Evolutionary conservation across 768 basidiomycete genomes (phyloP).

Genomic region (Amanita phalloides): DNA sequence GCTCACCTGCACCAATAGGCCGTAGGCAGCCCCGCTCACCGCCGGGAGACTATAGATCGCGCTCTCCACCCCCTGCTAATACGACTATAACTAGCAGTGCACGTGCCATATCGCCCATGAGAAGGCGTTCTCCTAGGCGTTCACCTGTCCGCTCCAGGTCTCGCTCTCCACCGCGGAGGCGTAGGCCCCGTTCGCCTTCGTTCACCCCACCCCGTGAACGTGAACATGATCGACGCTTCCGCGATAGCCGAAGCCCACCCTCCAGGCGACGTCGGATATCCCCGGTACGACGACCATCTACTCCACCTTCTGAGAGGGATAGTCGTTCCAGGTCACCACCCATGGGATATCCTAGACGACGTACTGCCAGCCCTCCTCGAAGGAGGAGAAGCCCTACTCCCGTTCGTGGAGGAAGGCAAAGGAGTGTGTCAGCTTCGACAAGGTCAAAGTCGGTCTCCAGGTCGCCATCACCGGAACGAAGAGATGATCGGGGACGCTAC

Average conservation of each 20-base stretch:
- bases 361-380: slow-evolving; percentile 29
- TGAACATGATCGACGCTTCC: slow-evolving; percentile 19
- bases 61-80: slow-evolving; percentile 13
- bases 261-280: slow-evolving; percentile 33
- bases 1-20: slow-evolving; percentile 24
- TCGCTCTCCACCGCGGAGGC: slow-evolving; percentile 23
- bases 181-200: slow-evolving; percentile 36
- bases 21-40: slow-evolving; percentile 20
- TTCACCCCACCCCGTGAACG: slow-evolving; percentile 35
- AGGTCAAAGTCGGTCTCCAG: slow-evolving; percentile 14
- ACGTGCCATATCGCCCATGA: neutral
- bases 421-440: neutral
- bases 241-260: slow-evolving; percentile 49
- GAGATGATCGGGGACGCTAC: neutral
- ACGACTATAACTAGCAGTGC: neutral
- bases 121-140: slow-evolving; percentile 13
- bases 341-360: slow-evolving; percentile 29
- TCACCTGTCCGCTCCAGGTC: slow-evolving; percentile 29
- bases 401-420: slow-evolving; percentile 7
- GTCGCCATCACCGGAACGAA: slow-evolving; percentile 12
- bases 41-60: slow-evolving; percentile 10
- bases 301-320: slow-evolving; percentile 13
- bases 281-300: slow-evolving; percentile 18
- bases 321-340: slow-evolving; percentile 34
- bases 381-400: slow-evolving; percentile 23